Conservation (phyloP, 257 asterid species). For the Mitragyna speciosa region DNA sequence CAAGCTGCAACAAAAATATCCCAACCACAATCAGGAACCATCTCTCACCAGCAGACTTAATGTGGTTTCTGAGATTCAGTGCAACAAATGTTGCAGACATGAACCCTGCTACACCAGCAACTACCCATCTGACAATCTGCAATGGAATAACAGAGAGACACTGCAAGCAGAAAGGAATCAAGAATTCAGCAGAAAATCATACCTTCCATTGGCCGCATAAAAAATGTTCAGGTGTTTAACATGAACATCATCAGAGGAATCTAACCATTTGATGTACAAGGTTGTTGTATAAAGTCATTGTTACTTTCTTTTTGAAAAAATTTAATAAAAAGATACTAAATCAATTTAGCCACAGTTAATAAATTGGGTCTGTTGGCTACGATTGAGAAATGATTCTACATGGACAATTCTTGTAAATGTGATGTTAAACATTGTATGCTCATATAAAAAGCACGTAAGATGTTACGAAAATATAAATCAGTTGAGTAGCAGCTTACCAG, state of each 20-base stretch:
- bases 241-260: background rate
- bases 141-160: conserved; percentile 82
- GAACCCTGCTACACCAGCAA: conserved; percentile 89
- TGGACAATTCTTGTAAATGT: background rate
- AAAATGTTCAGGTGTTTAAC: background rate
- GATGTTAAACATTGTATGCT: too few species aligned
- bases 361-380: background rate
- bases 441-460: background rate
- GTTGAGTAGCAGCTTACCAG: conserved; percentile 58
- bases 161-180: conserved; percentile 45
- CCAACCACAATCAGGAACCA: conserved; percentile 89
- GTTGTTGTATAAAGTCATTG: too few species aligned
- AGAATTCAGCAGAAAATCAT: background rate
- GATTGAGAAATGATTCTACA: background rate
- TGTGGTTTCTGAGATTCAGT: conserved; percentile 83
- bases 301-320: background rate
- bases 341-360: background rate
- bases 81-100: conserved; percentile 95
- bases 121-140: conserved; percentile 86
- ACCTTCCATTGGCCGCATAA: background rate
- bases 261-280: background rate
- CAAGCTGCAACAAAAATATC: conserved; percentile 91
- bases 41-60: conserved; percentile 91
- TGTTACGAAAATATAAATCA: background rate
- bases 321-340: background rate